Percentiles rank a stretch among this genome's conserved stretches.
Conservation (phyloP, 331 rosid species). For the Saraca asoca region DNA sequence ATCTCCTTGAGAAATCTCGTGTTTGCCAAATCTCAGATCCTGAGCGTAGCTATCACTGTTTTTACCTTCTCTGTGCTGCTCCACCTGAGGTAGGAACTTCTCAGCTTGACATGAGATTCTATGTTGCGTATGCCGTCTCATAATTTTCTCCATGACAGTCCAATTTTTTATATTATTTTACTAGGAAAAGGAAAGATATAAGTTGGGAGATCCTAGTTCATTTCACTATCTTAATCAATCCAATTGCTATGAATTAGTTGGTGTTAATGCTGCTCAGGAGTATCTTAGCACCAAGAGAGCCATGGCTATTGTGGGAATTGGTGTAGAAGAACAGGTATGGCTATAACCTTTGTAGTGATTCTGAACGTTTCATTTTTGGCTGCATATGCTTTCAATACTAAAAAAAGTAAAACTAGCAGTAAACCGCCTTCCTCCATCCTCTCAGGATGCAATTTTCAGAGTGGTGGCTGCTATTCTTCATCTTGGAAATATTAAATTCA, state of each 20-base stretch:
- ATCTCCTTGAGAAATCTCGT: constrained; percentile 88
- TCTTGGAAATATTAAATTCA: constrained; percentile 80
- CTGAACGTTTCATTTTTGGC: not conserved
- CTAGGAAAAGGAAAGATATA: constrained; percentile 80
- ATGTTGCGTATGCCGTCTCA: constrained; percentile 11
- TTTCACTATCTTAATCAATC: constrained; percentile 94
- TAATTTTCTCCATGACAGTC: constrained; percentile 28
- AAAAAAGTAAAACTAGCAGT: constrained; percentile 28
- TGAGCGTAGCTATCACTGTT: constrained; percentile 92
- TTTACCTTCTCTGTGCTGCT: constrained; percentile 88
- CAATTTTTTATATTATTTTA: constrained; percentile 32
- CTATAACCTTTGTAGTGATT: constrained; percentile 27
- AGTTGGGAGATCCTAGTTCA: constrained; percentile 76
- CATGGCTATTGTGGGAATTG: constrained; percentile 91
- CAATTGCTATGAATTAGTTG: constrained; percentile 75
- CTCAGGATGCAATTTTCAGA: constrained; percentile 87
- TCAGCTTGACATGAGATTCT: constrained; percentile 16
- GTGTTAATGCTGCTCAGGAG: constrained; percentile 71
- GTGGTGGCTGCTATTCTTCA: constrained; percentile 93
- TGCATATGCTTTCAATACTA: not conserved
- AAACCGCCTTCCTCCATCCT: constrained; percentile 16
- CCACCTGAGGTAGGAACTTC: constrained; percentile 70
- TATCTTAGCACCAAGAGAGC: constrained; percentile 86
- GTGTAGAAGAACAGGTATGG: constrained; percentile 74
- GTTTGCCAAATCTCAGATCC: constrained; percentile 95